These are phyloP conservation scores for Scorias spongiosa DNA, from an alignment of 2,329 filamentous ascomycete genomes.

Conservation along the genomic window DNA sequence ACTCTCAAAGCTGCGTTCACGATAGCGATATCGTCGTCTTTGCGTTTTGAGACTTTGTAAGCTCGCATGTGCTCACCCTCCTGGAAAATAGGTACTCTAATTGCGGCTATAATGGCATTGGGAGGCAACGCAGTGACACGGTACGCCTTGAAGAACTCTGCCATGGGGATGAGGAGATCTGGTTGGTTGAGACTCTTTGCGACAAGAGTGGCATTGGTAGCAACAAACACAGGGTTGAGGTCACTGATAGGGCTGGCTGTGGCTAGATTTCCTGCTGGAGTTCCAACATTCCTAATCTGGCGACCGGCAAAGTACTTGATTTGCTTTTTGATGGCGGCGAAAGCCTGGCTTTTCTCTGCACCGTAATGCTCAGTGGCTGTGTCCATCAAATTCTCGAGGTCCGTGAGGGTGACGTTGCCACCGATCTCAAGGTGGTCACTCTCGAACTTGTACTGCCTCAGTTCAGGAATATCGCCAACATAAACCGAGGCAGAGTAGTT, in stretches of 20 bases:
- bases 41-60: slow-evolving; percentile 93
- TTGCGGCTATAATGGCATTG: slow-evolving; percentile 71
- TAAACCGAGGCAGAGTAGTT: slow-evolving; percentile 82
- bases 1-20: slow-evolving; percentile 78
- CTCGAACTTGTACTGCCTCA: slow-evolving; percentile 65
- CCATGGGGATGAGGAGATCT: slow-evolving; percentile 79
- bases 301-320: slow-evolving; percentile 87
- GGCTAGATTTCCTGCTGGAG: slow-evolving; percentile 82
- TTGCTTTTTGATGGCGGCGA: slow-evolving; percentile 84
- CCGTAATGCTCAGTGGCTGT: slow-evolving; percentile 72
- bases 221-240: slow-evolving; percentile 85
- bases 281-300: slow-evolving; percentile 95
- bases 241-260: slow-evolving; percentile 95
- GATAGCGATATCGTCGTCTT: slow-evolving; percentile 97
- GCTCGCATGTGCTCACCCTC: slow-evolving; percentile 71
- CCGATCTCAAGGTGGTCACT: slow-evolving; percentile 80
- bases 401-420: slow-evolving; percentile 82
- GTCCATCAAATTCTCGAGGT: slow-evolving; percentile 72
- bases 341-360: slow-evolving; percentile 54
- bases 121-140: slow-evolving; percentile 64
- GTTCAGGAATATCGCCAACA: slow-evolving; percentile 81
- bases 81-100: slow-evolving; percentile 66
- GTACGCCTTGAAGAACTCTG: slow-evolving; percentile 84
- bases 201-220: slow-evolving; percentile 65
- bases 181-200: slow-evolving; percentile 55